These are phyloP conservation scores for Albophoma yamanashiensis DNA, from an alignment of 2,329 filamentous ascomycete genomes.

Conservation along the genomic window DNA sequence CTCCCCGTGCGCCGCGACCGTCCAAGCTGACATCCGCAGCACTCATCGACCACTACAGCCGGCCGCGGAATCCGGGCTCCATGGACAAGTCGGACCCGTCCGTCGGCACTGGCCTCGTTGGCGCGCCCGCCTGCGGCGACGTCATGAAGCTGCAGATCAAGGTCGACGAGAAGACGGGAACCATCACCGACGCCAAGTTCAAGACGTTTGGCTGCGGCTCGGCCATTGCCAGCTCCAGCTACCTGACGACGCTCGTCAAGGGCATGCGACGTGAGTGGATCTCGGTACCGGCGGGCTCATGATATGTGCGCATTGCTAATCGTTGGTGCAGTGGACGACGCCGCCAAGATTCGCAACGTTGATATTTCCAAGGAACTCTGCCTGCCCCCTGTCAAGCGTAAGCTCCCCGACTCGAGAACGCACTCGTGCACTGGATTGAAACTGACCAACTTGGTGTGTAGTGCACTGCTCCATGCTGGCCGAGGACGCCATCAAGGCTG, in stretches of 20 bases:
- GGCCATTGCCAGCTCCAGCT: slow-evolving; percentile 81
- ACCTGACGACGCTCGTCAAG: slow-evolving; percentile 86
- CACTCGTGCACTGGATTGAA: neutral
- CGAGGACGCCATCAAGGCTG: slow-evolving; percentile 84
- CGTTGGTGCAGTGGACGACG: slow-evolving; percentile 59
- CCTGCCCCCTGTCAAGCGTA: slow-evolving; percentile 77
- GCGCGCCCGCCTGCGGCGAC: slow-evolving; percentile 79
- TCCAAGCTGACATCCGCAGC: slow-evolving; percentile 4
- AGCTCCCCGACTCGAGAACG: slow-evolving; percentile 23
- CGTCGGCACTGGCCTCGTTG: slow-evolving; percentile 86
- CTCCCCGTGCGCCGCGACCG: neutral
- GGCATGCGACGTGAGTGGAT: slow-evolving; percentile 57
- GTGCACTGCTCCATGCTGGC: slow-evolving; percentile 89
- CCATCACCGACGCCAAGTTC: slow-evolving; percentile 91
- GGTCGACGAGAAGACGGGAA: slow-evolving; percentile 79
- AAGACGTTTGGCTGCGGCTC: slow-evolving; percentile 95
- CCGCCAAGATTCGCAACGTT: slow-evolving; percentile 85
- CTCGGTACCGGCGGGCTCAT: neutral
- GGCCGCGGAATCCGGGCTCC: slow-evolving; percentile 44
- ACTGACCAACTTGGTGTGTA: slow-evolving; percentile 18
- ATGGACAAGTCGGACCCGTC: slow-evolving; percentile 65
- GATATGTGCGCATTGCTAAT: neutral
- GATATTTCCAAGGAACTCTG: slow-evolving; percentile 97
- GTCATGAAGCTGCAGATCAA: slow-evolving; percentile 78
- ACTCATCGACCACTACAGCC: slow-evolving; percentile 38